These are phyloP conservation scores for Aspergillus fructus DNA, from an alignment of 2,329 filamentous ascomycete species.

Conservation along the genomic window DNA sequence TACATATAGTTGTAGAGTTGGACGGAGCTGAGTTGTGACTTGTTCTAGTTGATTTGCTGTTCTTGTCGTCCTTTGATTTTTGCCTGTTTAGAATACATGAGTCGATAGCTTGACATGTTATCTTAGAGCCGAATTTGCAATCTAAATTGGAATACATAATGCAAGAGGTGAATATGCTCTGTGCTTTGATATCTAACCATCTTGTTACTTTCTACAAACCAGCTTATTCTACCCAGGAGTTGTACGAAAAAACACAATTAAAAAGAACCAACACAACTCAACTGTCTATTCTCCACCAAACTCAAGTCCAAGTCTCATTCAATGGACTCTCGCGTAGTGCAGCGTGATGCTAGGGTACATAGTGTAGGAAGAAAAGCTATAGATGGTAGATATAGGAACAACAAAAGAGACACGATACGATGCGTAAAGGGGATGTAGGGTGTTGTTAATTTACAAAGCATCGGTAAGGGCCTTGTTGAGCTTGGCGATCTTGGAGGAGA, in stretches of 20 bases:
- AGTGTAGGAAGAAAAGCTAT: conserved; percentile 2
- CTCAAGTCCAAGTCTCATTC: conserved; percentile 13
- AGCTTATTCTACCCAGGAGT: neutral
- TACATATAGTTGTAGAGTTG: neutral
- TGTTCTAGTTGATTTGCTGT: neutral
- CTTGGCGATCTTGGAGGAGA: conserved; percentile 91
- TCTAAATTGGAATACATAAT: neutral
- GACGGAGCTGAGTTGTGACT: neutral
- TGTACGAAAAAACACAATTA: neutral
- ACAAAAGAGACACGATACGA: conserved; percentile 20
- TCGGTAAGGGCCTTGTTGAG: conserved; percentile 99
- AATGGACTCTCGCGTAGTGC: conserved; percentile 4
- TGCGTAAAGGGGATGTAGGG: neutral
- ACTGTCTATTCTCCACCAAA: conserved; percentile 16
- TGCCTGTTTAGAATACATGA: neutral
- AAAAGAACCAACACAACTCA: conserved; percentile 9
- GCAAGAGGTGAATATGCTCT: neutral
- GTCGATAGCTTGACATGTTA: neutral
- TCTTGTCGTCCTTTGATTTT: neutral
- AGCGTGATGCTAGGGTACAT: conserved; percentile 15
- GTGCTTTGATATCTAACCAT: neutral
- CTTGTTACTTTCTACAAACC: neutral
- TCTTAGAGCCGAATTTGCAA: neutral
- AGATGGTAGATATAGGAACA: conserved; percentile 6
- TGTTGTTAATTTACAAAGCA: conserved; percentile 73